Percentiles rank a stretch among this genome's conserved stretches.
Conservation (phyloP, 352 stramenopile genomes). For the Globisporangium spinosum region DNA sequence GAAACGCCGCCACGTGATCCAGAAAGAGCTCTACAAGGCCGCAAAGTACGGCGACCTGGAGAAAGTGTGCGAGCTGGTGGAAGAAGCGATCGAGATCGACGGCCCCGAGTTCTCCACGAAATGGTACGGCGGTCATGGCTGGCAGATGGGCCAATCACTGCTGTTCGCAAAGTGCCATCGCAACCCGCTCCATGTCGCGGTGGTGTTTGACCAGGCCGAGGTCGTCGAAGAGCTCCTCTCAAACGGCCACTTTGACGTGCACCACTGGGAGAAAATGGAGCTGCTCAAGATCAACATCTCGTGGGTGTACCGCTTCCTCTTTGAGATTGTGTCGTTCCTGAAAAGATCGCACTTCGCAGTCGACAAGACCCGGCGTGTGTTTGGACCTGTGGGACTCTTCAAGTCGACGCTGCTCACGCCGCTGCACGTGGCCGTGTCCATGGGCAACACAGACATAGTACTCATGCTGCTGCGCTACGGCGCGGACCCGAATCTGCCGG, state of each 20-base stretch:
- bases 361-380: conserved; percentile 37
- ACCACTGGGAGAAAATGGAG: conserved; percentile 74
- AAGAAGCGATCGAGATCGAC: conserved; percentile 49
- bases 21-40: conserved; percentile 54
- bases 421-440: conserved; percentile 67
- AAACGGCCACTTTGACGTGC: conserved; percentile 60
- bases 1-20: conserved; percentile 44
- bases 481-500: conserved; percentile 52
- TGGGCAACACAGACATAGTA: conserved; percentile 66
- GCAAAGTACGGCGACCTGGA: conserved; percentile 62
- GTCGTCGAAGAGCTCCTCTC: conserved; percentile 62
- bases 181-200: conserved; percentile 73
- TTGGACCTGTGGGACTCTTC: conserved; percentile 55
- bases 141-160: conserved; percentile 21
- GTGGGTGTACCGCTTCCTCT: conserved; percentile 67
- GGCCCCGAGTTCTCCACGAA: conserved; percentile 56
- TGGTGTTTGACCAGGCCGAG: conserved; percentile 66
- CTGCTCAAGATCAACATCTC: conserved; percentile 58
- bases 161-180: conserved; percentile 45
- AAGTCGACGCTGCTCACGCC: conserved; percentile 65
- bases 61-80: conserved; percentile 39
- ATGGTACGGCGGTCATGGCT: conserved; percentile 48
- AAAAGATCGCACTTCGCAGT: conserved; percentile 41
- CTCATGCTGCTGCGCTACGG: conserved; percentile 55
- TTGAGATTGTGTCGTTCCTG: conserved; percentile 56